Base-by-base conservation (phyloP, 495 filamentous ascomycete genomes). In the Talaromyces liani region DNA sequence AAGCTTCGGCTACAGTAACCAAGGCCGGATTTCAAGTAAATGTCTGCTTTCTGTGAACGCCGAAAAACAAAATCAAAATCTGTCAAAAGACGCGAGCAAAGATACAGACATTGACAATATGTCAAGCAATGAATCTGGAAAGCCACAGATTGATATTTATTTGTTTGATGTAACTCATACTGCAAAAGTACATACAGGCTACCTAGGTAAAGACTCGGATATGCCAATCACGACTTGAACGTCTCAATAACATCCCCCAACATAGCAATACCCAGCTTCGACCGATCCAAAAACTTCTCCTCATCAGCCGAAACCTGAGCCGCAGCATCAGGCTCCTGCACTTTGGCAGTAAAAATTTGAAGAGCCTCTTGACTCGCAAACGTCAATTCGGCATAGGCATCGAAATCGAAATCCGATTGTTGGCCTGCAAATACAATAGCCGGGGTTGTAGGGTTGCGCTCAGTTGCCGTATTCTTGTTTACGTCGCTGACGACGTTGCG, bases 371-470 rank as follows among this genome's bases (percentile, higher is more conserved):
- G 68, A 54, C 76, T 70, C 10, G 63, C 60, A 56, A 77, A 80
- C 0, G 65, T 71, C 4, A 80, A 49, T 53, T 75, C 73, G 4
- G 69, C 74, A 24, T 72, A 65, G 12, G 68, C 71, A 58, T 80
- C 78, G 60, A 73, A 77, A 29, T 79, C 72, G 34, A 76, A 74
- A 36, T 75, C 77, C 4, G 64, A 55, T 64, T 75, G 76, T n/a
- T 63, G 65, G 24, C 78, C 77, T 8, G 69, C 53, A 8, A 77
- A 34, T 2, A 77, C 64, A 1, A 62, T 65, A 6, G 75, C 77
- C 9, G 74, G 74, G 7, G 68, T 72, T 4, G 58, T 59, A 10
- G 68, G 36, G 45, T 72, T 72, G 25, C 67, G 65, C 0, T 54
- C 27, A 10, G 62, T 57, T 25, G 27, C 18, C 4, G 53, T 56